These are phyloP conservation scores for Selenicereus undatus DNA, from an alignment of 148 eudicot species.

Conservation along the genomic window DNA sequence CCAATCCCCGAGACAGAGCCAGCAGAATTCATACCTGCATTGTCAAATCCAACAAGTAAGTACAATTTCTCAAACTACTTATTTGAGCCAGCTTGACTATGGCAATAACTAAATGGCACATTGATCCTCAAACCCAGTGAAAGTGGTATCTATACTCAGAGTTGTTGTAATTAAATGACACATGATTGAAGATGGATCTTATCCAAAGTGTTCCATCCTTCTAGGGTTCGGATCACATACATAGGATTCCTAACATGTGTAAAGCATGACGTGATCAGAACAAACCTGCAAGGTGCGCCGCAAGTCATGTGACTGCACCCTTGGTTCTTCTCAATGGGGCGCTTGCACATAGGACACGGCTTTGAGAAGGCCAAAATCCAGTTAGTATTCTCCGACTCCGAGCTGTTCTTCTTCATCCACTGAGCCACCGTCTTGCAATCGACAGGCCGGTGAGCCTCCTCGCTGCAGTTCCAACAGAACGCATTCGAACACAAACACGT, in stretches of 20 bases:
- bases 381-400: slow-evolving; percentile 16
- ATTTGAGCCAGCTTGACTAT: not conserved
- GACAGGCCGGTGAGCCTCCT: slow-evolving; percentile 25
- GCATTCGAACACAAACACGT: slow-evolving; percentile 7
- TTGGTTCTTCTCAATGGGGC: slow-evolving; percentile 62
- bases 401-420: slow-evolving; percentile 22
- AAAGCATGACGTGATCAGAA: not conserved
- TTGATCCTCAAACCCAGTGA: no score
- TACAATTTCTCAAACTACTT: not conserved
- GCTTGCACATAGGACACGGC: slow-evolving; percentile 68
- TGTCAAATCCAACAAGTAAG: not conserved
- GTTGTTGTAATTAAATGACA: not conserved
- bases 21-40: slow-evolving; percentile 44
- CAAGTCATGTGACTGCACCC: slow-evolving; percentile 79
- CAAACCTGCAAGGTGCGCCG: slow-evolving; percentile 37
- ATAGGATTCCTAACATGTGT: no score
- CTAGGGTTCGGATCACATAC: no score
- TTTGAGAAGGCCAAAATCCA: slow-evolving; percentile 64
- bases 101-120: not conserved
- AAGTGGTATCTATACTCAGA: no score
- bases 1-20: slow-evolving; percentile 50
- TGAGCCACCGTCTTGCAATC: slow-evolving; percentile 15
- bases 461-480: slow-evolving; percentile 20
- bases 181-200: not conserved
- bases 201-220: no score